Percentiles rank a stretch among this genome's conserved stretches.
Evolutionary conservation across 2,329 filamentous ascomycete genomes (phyloP).

Genomic region (Xylariaceae sp.): DNA sequence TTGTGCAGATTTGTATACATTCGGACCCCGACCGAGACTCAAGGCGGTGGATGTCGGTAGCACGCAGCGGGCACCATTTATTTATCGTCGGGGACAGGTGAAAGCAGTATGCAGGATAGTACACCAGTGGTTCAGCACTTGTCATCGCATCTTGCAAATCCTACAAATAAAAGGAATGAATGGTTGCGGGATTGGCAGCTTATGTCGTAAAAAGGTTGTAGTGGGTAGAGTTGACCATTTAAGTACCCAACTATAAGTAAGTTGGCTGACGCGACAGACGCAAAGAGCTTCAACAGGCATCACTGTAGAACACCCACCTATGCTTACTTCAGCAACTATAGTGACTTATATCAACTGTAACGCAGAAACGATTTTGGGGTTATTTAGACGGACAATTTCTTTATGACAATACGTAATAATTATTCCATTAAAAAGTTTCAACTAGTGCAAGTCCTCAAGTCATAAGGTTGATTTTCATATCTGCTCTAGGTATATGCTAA

Average conservation of each 20-base stretch:
- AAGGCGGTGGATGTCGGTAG: slow-evolving; percentile 53
- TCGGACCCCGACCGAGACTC: slow-evolving; percentile 53
- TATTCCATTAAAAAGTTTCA: too few species aligned
- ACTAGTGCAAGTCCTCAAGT: not conserved
- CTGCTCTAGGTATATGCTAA: not conserved
- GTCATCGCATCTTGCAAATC: slow-evolving; percentile 48
- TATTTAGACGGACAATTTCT: too few species aligned
- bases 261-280: slow-evolving; percentile 19
- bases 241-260: too few species aligned
- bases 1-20: slow-evolving; percentile 43
- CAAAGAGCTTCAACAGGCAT: slow-evolving; percentile 12
- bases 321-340: too few species aligned
- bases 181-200: slow-evolving; percentile 1
- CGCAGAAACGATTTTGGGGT: too few species aligned
- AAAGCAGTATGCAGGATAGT: slow-evolving; percentile 67
- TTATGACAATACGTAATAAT: too few species aligned
- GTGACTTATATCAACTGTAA: too few species aligned
- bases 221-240: slow-evolving; percentile 6
- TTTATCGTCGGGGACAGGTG: slow-evolving; percentile 63
- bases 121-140: slow-evolving; percentile 34
- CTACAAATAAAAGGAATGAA: slow-evolving; percentile 21
- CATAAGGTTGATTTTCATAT: not conserved
- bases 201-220: slow-evolving; percentile 19
- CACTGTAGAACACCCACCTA: not conserved
- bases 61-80: slow-evolving; percentile 60